Base-by-base conservation (phyloP, 495 filamentous ascomycete genomes). In the Cercophora sp. region DNA sequence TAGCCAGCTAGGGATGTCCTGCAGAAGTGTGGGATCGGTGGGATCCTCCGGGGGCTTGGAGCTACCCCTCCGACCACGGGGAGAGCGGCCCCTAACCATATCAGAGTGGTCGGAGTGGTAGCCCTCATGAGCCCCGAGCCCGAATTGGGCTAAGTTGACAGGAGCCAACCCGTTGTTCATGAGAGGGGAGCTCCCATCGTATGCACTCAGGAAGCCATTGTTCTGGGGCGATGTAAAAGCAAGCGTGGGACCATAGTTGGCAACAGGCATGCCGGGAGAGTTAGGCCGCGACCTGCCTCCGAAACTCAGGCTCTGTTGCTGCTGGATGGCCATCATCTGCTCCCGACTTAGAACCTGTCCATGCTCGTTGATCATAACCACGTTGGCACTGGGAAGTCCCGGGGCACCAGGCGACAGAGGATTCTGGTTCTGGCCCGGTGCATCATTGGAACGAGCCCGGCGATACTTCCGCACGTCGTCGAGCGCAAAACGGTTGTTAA, bases 41-140 rank as follows among this genome's bases (percentile, higher is more conserved):
- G 93, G 93, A 64, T 98, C 93, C 74, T 98, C 93, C 34, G 93
- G 93, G 26, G 93, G 93, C 79, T 96, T 96, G 35, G 89, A 96
- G 72, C 86, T 96, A 57, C 94, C 93, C 61, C 93, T 81, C 48
- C 92, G 82, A 64, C 93, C 93, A 61, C 93, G 84, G 49, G 93
- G 94, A 49, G 91, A 96, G 36, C 93, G 84, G 42, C 94, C 94
- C 43, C 93, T 87, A 34, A 80, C 78, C 67, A 93, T 85, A 56
- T 94, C 91, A 9, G 90, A 91, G 61, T 95, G 89, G 66, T 98
- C 93, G 18, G 91, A 96, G 35, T 96, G 78, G 70, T 97, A 97
- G 37, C 94, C 93, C 69, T 92, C 91, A 53, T 71, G 80, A 26
- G 81, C 79, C 48, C 71, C 72, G 19, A 84, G 58, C 8, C 88